These are phyloP conservation scores for Catharanthus roseus DNA, from an alignment of 257 asterid genomes.

Conservation along the genomic window DNA sequence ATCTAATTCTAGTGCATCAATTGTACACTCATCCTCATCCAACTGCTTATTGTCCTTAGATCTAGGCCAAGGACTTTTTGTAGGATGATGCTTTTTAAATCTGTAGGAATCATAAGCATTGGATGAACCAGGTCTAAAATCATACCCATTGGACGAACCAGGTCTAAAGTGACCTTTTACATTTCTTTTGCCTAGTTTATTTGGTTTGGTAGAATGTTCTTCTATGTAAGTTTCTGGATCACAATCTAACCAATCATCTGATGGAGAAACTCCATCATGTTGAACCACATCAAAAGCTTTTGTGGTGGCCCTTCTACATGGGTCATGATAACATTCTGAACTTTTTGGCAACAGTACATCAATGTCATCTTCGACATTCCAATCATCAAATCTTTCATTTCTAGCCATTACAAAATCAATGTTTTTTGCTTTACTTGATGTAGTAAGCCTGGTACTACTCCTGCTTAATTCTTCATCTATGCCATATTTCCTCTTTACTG, in stretches of 20 bases:
- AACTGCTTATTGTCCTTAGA: constrained; percentile 15
- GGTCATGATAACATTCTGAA: constrained; percentile 10
- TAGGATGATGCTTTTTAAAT: constrained; percentile 7
- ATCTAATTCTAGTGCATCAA: constrained; percentile 13
- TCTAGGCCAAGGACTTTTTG: constrained; percentile 29
- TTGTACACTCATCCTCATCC: constrained; percentile 15
- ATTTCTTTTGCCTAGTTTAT: constrained; percentile 16
- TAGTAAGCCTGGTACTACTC: constrained; percentile 12
- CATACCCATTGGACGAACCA: constrained; percentile 4
- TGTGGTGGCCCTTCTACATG: constrained; percentile 8
- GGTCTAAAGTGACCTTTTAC: constrained; percentile 8
- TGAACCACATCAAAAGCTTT: constrained; percentile 4
- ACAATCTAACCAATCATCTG: constrained; percentile 16
- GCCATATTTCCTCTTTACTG: constrained; percentile 21
- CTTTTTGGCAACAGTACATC: constrained; percentile 13
- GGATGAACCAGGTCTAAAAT: no score
- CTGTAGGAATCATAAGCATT: no score
- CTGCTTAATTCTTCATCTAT: constrained; percentile 18
- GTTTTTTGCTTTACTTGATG: constrained; percentile 12
- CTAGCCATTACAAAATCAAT: constrained; percentile 13
- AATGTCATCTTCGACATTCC: constrained; percentile 15
- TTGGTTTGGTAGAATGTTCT: constrained; percentile 16
- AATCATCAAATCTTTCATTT: constrained; percentile 14
- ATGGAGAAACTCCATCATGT: constrained; percentile 13
- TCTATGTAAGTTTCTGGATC: constrained; percentile 11